phyloP scores from a whole-genome alignment of 495 filamentous ascomycete species.

The Staphylotrichum longicolle region DNA sequence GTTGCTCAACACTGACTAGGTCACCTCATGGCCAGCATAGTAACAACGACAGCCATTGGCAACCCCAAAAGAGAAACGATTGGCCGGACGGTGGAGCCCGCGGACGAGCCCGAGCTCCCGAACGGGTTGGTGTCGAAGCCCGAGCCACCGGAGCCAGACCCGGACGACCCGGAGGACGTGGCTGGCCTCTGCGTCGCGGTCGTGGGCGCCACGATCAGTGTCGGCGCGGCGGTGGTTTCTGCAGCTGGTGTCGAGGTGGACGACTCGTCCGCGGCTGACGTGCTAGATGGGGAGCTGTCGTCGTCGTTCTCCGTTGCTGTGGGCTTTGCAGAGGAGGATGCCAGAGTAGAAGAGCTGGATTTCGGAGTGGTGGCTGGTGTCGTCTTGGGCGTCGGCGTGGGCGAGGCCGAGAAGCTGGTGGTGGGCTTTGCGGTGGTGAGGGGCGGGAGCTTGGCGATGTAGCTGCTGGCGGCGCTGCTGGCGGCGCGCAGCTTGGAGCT shows the following conservation, averaged over 20 bases:
- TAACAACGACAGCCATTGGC: not conserved
- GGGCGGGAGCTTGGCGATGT: conserved; percentile 21
- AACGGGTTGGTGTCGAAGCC: conserved; percentile 7
- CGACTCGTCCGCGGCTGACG: not conserved
- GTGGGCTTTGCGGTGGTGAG: conserved; percentile 12
- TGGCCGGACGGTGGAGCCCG: not conserved
- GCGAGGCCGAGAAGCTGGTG: conserved; percentile 5
- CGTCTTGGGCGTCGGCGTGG: conserved; percentile 11
- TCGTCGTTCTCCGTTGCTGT: not conserved
- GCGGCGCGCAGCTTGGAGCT: conserved; percentile 22
- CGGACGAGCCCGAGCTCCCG: not conserved
- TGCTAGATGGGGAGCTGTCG: not conserved
- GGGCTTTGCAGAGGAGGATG: not conserved
- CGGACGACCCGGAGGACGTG: not conserved
- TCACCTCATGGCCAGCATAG: conserved; percentile 9
- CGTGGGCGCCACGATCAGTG: not conserved
- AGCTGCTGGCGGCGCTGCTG: conserved; percentile 26
- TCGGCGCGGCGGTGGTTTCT: not conserved
- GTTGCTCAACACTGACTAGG: not conserved
- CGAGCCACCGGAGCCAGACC: not conserved
- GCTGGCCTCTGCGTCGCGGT: conserved; percentile 6
- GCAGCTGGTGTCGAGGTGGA: not conserved
- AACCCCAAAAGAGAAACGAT: not conserved
- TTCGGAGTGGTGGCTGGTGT: not conserved
- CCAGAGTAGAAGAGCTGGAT: not conserved